Evolutionary conservation across 1,139 yeast species (phyloP).

Genomic region (Hyphopichia khmerensis): DNA sequence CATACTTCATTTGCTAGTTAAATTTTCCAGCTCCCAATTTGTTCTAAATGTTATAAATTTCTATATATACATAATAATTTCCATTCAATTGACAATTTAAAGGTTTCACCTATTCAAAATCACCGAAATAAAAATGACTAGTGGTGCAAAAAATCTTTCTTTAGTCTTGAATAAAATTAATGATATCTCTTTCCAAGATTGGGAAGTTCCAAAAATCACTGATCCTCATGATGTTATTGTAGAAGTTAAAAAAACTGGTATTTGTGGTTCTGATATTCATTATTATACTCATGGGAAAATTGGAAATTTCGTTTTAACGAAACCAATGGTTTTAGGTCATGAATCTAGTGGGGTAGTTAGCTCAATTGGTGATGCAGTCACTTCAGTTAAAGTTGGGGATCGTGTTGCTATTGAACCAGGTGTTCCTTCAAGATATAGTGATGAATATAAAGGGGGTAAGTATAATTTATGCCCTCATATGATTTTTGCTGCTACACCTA

Average conservation of each 20-base stretch:
- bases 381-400: constrained; percentile 67
- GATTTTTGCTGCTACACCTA: constrained; percentile 87
- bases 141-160: constrained; percentile 45
- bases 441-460: constrained; percentile 70
- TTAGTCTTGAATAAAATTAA: constrained; percentile 67
- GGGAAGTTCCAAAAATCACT: constrained; percentile 59
- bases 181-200: constrained; percentile 62
- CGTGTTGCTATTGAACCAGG: constrained; percentile 76
- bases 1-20: too few relatives aligned
- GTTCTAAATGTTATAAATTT: too few relatives aligned
- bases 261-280: constrained; percentile 88
- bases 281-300: constrained; percentile 78
- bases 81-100: too few relatives aligned
- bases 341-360: constrained; percentile 73
- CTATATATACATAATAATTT: too few relatives aligned
- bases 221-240: constrained; percentile 73
- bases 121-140: background rate
- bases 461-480: constrained; percentile 82
- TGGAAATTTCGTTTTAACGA: constrained; percentile 64
- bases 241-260: constrained; percentile 74
- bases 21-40: too few relatives aligned
- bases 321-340: constrained; percentile 75
- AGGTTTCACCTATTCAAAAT: too few relatives aligned
- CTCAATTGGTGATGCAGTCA: constrained; percentile 64
- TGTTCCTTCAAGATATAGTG: constrained; percentile 72